Evolutionary conservation across 495 filamentous ascomycete species (phyloP).

Genomic region (Podospora pseudocomata): DNA sequence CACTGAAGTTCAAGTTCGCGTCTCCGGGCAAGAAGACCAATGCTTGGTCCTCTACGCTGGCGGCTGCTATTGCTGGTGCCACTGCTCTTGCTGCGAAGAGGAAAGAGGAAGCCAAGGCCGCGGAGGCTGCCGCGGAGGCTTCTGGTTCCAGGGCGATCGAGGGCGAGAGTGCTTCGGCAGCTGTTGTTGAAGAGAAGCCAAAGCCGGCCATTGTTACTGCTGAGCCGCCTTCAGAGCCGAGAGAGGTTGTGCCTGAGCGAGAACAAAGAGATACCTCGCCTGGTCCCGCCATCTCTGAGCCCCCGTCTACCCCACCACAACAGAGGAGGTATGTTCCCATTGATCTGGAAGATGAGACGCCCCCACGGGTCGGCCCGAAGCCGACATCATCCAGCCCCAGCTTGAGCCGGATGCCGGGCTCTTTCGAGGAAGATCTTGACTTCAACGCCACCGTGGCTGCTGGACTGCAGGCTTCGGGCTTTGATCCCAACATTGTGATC

Average conservation of each 20-base stretch:
- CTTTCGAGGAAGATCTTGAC: conserved; percentile 56
- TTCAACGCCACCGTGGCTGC: conserved; percentile 71
- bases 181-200: conserved; percentile 14
- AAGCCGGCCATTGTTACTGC: background rate
- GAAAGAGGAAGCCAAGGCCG: conserved; percentile 16
- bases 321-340: conserved; percentile 6
- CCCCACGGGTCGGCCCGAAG: conserved; percentile 31
- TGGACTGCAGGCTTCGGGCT: conserved; percentile 62
- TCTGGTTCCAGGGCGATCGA: background rate
- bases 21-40: conserved; percentile 28
- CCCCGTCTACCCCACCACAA: background rate
- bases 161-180: background rate
- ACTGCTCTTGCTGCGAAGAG: conserved; percentile 27
- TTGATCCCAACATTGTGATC: conserved; percentile 67
- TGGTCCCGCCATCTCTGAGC: background rate
- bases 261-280: background rate
- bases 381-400: conserved; percentile 31
- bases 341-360: conserved; percentile 25
- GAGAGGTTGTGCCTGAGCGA: background rate
- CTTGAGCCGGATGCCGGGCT: conserved; percentile 44
- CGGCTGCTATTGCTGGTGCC: conserved; percentile 38
- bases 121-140: conserved; percentile 10
- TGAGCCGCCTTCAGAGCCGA: conserved; percentile 1
- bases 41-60: conserved; percentile 39
- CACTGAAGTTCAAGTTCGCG: conserved; percentile 29